These are phyloP conservation scores for Trypanosoma caninum DNA, from an alignment of 208 protist genomes.

Conservation along the genomic window DNA sequence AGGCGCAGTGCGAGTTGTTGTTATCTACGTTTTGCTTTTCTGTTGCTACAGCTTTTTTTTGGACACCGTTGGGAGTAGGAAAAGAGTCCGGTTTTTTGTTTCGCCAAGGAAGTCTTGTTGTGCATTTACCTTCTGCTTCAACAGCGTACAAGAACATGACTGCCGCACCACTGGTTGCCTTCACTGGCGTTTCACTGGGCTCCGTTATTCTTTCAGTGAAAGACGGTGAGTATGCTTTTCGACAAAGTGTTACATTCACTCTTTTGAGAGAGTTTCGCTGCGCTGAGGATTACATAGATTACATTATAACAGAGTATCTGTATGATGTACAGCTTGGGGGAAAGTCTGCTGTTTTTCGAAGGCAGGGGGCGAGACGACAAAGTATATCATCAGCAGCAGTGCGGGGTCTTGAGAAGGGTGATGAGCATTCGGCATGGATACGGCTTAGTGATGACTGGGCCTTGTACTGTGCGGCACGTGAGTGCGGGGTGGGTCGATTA, in stretches of 20 bases:
- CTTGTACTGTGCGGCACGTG: conserved; percentile 38
- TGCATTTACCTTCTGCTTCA: conserved; percentile 40
- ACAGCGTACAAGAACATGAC: conserved; percentile 19
- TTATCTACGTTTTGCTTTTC: conserved; percentile 11
- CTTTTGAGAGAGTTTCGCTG: conserved; percentile 61
- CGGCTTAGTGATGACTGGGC: conserved; percentile 11
- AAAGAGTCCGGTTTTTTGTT: conserved; percentile 29
- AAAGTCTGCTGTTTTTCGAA: conserved; percentile 21
- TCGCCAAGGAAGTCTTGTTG: conserved; percentile 56
- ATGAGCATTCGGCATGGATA: conserved; percentile 61
- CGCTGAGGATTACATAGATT: conserved; percentile 65
- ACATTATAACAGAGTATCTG: conserved; percentile 48
- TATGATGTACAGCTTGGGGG: conserved; percentile 51
- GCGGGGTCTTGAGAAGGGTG: conserved; percentile 5
- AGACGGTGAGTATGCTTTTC: background rate
- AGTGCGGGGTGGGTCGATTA: conserved; percentile 57
- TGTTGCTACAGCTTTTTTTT: conserved; percentile 10
- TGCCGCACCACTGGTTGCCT: background rate
- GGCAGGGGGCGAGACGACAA: conserved; percentile 6
- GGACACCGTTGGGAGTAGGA: conserved; percentile 17
- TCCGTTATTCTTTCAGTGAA: conserved; percentile 7
- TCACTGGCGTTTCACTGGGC: conserved; percentile 10
- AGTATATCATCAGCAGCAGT: background rate
- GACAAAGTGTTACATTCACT: conserved; percentile 23
- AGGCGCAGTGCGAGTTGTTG: conserved; percentile 19